phyloP scores from a whole-genome alignment of 257 asterid species.

The Nicotiana tomentosiformis region DNA sequence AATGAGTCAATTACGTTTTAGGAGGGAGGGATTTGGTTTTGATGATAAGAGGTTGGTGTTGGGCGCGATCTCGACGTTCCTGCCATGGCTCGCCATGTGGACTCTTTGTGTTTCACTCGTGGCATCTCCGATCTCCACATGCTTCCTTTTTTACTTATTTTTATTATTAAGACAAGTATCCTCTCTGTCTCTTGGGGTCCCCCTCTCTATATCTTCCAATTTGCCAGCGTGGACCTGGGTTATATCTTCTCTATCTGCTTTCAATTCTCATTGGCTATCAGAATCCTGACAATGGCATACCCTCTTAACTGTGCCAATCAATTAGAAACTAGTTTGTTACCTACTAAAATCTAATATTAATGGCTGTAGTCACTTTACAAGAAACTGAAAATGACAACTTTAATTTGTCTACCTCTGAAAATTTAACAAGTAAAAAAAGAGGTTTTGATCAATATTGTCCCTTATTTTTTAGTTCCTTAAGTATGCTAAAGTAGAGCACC shows the following conservation, averaged over 20 bases:
- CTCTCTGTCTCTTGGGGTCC: neutral
- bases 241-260: conserved; percentile 22
- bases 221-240: conserved; percentile 27
- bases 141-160: neutral
- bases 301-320: neutral
- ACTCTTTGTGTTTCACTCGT: conserved; percentile 23
- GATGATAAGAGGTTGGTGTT: conserved; percentile 56
- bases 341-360: no score
- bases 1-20: neutral
- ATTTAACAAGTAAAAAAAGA: no score
- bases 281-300: neutral
- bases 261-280: neutral
- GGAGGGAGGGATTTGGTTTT: conserved; percentile 18
- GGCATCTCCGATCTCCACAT: conserved; percentile 43
- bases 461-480: no score
- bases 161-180: neutral
- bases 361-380: no score
- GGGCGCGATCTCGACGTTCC: conserved; percentile 65
- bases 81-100: conserved; percentile 55
- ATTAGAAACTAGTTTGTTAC: no score
- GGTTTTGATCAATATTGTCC: no score
- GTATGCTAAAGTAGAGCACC: no score
- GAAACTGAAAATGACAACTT: no score
- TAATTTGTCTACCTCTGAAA: no score
- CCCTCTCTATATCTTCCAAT: neutral